Evolutionary conservation across 2,329 filamentous ascomycete species (phyloP), one percentile per base, ranked within the genome.

Genomic region (Helotiales sp.): DNA sequence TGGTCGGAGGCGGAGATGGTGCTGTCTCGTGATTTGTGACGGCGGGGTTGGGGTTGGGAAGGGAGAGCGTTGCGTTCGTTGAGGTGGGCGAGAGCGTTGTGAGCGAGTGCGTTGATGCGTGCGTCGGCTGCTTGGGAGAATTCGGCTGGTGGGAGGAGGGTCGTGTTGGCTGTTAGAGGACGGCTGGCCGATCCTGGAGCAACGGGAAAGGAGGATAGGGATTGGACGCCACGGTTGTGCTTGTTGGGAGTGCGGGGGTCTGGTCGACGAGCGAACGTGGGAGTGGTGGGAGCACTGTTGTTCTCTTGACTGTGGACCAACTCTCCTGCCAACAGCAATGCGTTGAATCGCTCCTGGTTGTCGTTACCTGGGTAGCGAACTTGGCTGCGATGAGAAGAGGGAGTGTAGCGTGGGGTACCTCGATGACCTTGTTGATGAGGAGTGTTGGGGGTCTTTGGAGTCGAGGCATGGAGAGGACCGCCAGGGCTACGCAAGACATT

Each of bases 141-240:
- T 70, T 89, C 76, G 65, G 81, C 78, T 0, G 87, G 84, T 49
- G 87, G 85, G 50, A 86, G 77, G 65, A 89, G 80, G 3, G 77
- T 79, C 15, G 75, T 73, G 48, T 80, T 78, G 38, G 77, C 75
- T 36, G 59, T 56, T 27, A 47, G 30, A 12, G 77, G 74, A 50
- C 82, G 80, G 15, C 40, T n/a, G 42, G 78, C 72, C 13, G 84
- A 80, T 42, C 78, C 76, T 9, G 91, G 91, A 2, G 91, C 96
- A 5, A 85, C 86, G 7, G 91, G 91, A 5, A 96, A 77, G 1
- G 92, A 95, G 0, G 92, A 96, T 71, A 96, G 79, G 44, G 91
- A 95, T 71, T 96, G 91, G 29, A 87, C 84, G 58, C 88, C 90
- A 64, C 91, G 85, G 17, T 81, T 84, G 71, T 96, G 91, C 55